Evolutionary conservation across 768 basidiomycete species (phyloP).

Genomic region (Favolaschia claudopus): DNA sequence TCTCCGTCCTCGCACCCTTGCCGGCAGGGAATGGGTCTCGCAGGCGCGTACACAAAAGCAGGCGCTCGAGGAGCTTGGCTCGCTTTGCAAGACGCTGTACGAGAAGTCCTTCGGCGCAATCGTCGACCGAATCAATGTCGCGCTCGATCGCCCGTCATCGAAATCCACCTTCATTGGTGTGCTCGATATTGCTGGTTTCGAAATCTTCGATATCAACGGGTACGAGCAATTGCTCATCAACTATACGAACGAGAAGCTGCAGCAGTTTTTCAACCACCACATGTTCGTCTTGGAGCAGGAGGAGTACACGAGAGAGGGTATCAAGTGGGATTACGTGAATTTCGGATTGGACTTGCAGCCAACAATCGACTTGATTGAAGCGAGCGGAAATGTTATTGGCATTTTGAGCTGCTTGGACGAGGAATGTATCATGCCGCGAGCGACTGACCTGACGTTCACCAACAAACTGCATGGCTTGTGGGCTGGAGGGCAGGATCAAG

Average conservation of each 20-base stretch:
- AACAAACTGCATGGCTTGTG: conserved; percentile 88
- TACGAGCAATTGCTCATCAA: conserved; percentile 99
- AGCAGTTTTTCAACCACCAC: conserved; percentile 98
- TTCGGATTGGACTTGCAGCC: conserved; percentile 98
- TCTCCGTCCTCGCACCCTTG: conserved; percentile 87
- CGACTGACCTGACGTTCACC: conserved; percentile 93
- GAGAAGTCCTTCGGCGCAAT: conserved; percentile 95
- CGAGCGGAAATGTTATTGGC: conserved; percentile 81
- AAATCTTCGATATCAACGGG: conserved; percentile 93
- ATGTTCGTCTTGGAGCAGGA: conserved; percentile 99
- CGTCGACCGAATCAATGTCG: conserved; percentile 94
- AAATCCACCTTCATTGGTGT: conserved; percentile 97
- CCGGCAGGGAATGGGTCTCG: conserved; percentile 96
- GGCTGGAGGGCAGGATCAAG: conserved; percentile 59
- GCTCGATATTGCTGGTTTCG: conserved; percentile 98
- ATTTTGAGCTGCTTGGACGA: conserved; percentile 94
- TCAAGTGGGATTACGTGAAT: conserved; percentile 98
- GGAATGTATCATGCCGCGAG: conserved; percentile 99
- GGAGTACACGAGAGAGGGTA: conserved; percentile 94
- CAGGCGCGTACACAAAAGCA: conserved; percentile 92
- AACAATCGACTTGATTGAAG: conserved; percentile 97
- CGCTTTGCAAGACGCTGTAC: conserved; percentile 94
- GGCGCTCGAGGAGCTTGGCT: conserved; percentile 89
- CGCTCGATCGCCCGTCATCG: conserved; percentile 90
- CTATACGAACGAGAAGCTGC: conserved; percentile 97